Evolutionary conservation across 2,329 filamentous ascomycete genomes (phyloP).

Genomic region (Diaporthe helianthi): DNA sequence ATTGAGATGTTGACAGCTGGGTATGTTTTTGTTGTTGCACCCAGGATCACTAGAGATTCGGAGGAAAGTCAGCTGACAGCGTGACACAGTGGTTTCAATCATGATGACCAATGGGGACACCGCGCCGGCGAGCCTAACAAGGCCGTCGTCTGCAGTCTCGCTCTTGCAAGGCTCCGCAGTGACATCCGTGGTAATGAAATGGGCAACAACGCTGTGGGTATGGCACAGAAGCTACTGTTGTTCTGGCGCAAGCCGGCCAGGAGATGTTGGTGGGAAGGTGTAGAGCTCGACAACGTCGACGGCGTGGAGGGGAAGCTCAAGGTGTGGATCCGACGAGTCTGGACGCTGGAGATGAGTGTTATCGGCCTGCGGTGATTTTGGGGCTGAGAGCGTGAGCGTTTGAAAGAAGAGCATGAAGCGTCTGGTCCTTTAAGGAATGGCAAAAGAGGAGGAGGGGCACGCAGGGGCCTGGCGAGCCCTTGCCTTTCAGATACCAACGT

Average conservation of each 20-base stretch:
- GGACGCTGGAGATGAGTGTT: constrained; percentile 98
- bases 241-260: constrained; percentile 98
- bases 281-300: constrained; percentile 87
- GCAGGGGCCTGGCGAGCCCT: constrained; percentile 2
- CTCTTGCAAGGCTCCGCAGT: constrained; percentile 88
- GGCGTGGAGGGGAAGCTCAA: constrained; percentile 92
- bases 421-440: constrained; percentile 7
- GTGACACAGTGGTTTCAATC: constrained; percentile 82
- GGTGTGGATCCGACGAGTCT: constrained; percentile 97
- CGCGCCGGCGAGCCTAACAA: constrained; percentile 98
- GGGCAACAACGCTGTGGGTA: constrained; percentile 83
- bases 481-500: constrained; percentile 29
- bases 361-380: constrained; percentile 75
- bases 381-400: background rate
- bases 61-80: constrained; percentile 29
- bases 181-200: constrained; percentile 84
- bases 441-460: background rate
- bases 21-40: constrained; percentile 60
- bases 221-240: constrained; percentile 96
- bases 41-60: background rate
- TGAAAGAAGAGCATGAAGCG: constrained; percentile 2
- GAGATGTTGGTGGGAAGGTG: constrained; percentile 98
- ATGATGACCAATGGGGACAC: constrained; percentile 94
- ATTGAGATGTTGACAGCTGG: constrained; percentile 99
- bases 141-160: constrained; percentile 96